Base-by-base conservation (phyloP, 1,284 basidiomycete genomes). In the Austroboletus novae-zelandiae region DNA sequence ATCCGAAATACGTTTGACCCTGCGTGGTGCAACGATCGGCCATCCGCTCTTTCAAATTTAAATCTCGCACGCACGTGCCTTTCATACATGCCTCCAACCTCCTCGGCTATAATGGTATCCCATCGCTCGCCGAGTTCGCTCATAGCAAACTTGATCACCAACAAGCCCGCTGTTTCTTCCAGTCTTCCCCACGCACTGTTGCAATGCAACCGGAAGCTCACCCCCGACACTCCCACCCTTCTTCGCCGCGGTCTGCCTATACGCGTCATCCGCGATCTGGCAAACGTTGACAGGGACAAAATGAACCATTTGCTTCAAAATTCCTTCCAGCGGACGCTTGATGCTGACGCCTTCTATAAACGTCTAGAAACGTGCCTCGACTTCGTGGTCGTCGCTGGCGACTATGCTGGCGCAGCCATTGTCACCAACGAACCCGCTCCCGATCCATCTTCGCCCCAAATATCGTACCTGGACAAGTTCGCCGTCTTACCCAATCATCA, bases 401-500 rank as follows among this genome's bases (percentile, higher is more conserved):
- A 99, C 71, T 99, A 99, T 68, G 87, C 87, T 14, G 97, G 94
- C 41, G 92, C 93, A 3, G 97, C 96, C 5, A 84, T 99, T 58
- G 94, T 98, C 48, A 99, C 97, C 15, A 85, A 83, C 56, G 96
- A 99, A 67, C 73, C 66, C 30, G 69, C 70, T 52, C 58, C 75
- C 32, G 68, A 64, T 18, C 61, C 71, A 13, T 50, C 57, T 40
- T 50, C 65, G 5, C 58, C 65, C 15, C 76, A 83, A 17, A 89
- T 99, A 54, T 87, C 91, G 14, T 99, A 99, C 70, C 81, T 99
- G 46, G 97, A 99, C 80, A 99, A 99, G 71, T 99, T 99, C 69
- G 96, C 95, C 14, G 94, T 99, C 37, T 76, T 96, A 40, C 97
- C 97, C 1, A 85, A 78, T 52, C 83, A 98, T 68, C 97, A 99